Evolutionary conservation across 106 monocot genomes (phyloP).

Genomic region (Dioscorea zingiberensis): DNA sequence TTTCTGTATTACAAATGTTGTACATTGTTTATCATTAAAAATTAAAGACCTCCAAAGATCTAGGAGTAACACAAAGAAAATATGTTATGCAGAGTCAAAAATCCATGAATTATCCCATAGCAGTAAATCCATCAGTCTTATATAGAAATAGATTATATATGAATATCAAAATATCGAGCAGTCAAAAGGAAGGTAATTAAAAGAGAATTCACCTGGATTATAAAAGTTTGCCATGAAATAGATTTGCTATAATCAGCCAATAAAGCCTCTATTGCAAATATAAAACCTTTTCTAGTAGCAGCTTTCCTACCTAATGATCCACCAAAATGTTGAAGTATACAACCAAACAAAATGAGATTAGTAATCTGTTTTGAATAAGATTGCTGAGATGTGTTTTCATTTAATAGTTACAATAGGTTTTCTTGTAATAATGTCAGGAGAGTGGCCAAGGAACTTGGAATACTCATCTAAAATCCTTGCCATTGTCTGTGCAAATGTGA

Average conservation of each 20-base stretch:
- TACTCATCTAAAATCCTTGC: slow-evolving; percentile 98
- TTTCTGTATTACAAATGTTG: too few relatives aligned
- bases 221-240: slow-evolving; percentile 65
- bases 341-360: neutral
- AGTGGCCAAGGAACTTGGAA: slow-evolving; percentile 73
- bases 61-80: too few relatives aligned
- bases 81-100: too few relatives aligned
- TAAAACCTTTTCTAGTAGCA: slow-evolving; percentile 76
- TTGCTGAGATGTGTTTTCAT: too few relatives aligned
- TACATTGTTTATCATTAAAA: too few relatives aligned
- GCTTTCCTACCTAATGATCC: slow-evolving; percentile 91
- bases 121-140: too few relatives aligned
- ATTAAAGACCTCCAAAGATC: too few relatives aligned
- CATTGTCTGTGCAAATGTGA: slow-evolving; percentile 64
- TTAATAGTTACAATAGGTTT: slow-evolving; percentile 83
- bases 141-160: too few relatives aligned
- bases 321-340: slow-evolving; percentile 64
- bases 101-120: neutral
- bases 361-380: neutral
- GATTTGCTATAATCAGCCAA: slow-evolving; percentile 74
- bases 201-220: slow-evolving; percentile 59
- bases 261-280: slow-evolving; percentile 73
- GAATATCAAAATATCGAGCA: too few relatives aligned
- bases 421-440: slow-evolving; percentile 75
- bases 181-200: neutral